phyloP scores from a whole-genome alignment of 1,139 yeast genomes.

The Blastobotrys capitulatus region DNA sequence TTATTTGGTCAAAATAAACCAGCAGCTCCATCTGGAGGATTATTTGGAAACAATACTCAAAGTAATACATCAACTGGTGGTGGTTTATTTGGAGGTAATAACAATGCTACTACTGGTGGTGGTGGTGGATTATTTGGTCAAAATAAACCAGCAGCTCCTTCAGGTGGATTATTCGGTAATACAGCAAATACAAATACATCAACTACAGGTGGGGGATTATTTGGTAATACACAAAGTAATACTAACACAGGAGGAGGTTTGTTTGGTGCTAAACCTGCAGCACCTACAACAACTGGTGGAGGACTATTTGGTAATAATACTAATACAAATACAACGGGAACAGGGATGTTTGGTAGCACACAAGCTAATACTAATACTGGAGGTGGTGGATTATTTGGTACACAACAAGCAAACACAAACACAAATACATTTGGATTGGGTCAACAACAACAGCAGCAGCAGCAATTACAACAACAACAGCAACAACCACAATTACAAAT shows the following conservation, averaged over 20 bases:
- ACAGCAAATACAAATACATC: constrained; percentile 6
- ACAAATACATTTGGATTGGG: background rate
- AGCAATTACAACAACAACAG: constrained; percentile 33
- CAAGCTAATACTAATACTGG: constrained; percentile 15
- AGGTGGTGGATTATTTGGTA: constrained; percentile 15
- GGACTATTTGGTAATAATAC: constrained; percentile 39
- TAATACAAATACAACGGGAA: constrained; percentile 6
- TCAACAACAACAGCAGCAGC: constrained; percentile 31
- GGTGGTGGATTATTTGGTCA: constrained; percentile 28
- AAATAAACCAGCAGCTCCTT: constrained; percentile 15
- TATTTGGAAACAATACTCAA: constrained; percentile 4
- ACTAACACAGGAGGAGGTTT: constrained; percentile 16
- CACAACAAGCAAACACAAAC: constrained; percentile 15
- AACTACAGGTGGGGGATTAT: constrained; percentile 13
- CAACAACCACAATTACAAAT: constrained; percentile 39
- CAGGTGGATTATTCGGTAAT: constrained; percentile 28
- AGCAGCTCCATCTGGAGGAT: constrained; percentile 5
- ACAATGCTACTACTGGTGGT: background rate
- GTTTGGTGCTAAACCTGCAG: constrained; percentile 18
- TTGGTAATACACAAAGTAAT: constrained; percentile 7
- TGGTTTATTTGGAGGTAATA: constrained; percentile 17
- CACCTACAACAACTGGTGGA: constrained; percentile 25
- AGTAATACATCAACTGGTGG: constrained; percentile 13
- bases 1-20: constrained; percentile 10
- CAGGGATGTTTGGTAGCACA: constrained; percentile 26